Percentiles rank a stretch among this genome's conserved stretches.
Conservation (phyloP, 2,329 filamentous ascomycete genomes). For the Aspergillus versicolor region DNA sequence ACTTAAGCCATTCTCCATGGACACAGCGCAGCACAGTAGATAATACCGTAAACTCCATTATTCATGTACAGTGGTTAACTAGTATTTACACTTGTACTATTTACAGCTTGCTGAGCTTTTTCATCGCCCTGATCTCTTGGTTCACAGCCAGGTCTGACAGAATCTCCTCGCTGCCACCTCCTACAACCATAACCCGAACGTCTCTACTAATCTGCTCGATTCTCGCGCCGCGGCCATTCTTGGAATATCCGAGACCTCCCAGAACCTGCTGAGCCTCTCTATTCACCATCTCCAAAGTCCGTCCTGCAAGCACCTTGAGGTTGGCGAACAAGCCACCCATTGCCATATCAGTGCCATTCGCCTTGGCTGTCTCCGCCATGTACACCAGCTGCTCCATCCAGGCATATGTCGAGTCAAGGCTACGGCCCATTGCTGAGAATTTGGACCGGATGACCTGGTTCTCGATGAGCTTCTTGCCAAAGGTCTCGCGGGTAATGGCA, state of each 20-base stretch:
- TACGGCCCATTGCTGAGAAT: slow-evolving; percentile 53
- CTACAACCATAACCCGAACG: slow-evolving; percentile 54
- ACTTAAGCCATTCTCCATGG: too few relatives aligned
- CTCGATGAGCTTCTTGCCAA: slow-evolving; percentile 56
- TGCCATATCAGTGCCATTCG: slow-evolving; percentile 13
- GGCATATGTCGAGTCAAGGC: slow-evolving; percentile 57
- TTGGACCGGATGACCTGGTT: slow-evolving; percentile 60
- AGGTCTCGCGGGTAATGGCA: slow-evolving; percentile 54
- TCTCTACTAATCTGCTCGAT: slow-evolving; percentile 57
- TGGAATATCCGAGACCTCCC: slow-evolving; percentile 54
- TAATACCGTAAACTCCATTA: too few relatives aligned
- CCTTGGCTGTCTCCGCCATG: slow-evolving; percentile 32
- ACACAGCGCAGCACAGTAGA: too few relatives aligned
- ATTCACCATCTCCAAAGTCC: slow-evolving; percentile 51
- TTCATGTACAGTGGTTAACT: too few relatives aligned
- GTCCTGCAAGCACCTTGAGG: slow-evolving; percentile 51
- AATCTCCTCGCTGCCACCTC: slow-evolving; percentile 58
- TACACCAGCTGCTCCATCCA: slow-evolving; percentile 60
- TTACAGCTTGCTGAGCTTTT: slow-evolving; percentile 24
- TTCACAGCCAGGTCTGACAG: slow-evolving; percentile 53
- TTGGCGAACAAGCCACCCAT: slow-evolving; percentile 25
- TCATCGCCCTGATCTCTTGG: slow-evolving; percentile 41
- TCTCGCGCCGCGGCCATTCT: slow-evolving; percentile 46
- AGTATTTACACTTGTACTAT: not conserved
- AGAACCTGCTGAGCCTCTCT: slow-evolving; percentile 57